Evolutionary conservation across 805 yeast genomes (phyloP).

Genomic region (Kazachstania taianensis): DNA sequence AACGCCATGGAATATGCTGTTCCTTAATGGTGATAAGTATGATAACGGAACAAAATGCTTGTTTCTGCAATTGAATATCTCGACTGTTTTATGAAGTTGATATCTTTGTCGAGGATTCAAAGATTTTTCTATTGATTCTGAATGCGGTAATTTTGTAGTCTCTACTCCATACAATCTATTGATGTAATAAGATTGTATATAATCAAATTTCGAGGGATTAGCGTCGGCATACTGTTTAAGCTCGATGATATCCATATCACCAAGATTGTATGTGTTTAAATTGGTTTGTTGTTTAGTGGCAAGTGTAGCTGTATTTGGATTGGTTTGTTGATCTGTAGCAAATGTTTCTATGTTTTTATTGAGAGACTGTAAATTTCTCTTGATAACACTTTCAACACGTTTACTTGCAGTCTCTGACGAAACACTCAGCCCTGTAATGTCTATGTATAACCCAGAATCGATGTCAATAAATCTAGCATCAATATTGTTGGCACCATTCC

Average conservation of each 20-base stretch:
- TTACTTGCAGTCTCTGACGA: too few relatives aligned
- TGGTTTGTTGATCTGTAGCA: background rate
- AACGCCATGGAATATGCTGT: slow-evolving; percentile 48
- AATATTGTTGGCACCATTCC: slow-evolving; percentile 52
- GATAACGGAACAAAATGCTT: slow-evolving; percentile 42
- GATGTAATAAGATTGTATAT: slow-evolving; percentile 5
- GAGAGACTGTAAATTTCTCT: background rate
- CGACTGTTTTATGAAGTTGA: slow-evolving; percentile 24
- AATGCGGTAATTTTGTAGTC: slow-evolving; percentile 2
- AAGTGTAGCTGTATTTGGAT: background rate
- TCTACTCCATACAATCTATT: slow-evolving; percentile 9
- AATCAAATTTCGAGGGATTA: slow-evolving; percentile 9
- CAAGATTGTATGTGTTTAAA: background rate
- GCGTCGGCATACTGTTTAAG: slow-evolving; percentile 8
- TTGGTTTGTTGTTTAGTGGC: too few relatives aligned
- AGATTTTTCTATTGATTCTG: slow-evolving; percentile 10
- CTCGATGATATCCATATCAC: slow-evolving; percentile 4
- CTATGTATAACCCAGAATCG: slow-evolving; percentile 61
- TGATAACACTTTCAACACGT: slow-evolving; percentile 1
- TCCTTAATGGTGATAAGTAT: slow-evolving; percentile 46
- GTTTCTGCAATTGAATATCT: slow-evolving; percentile 47
- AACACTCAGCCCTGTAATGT: slow-evolving; percentile 55
- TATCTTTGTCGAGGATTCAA: too few relatives aligned
- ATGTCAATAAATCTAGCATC: slow-evolving; percentile 67
- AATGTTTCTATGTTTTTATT: background rate